Base-by-base conservation (phyloP, 306 rosid genomes). In the Cyclanthera cordifolia region DNA sequence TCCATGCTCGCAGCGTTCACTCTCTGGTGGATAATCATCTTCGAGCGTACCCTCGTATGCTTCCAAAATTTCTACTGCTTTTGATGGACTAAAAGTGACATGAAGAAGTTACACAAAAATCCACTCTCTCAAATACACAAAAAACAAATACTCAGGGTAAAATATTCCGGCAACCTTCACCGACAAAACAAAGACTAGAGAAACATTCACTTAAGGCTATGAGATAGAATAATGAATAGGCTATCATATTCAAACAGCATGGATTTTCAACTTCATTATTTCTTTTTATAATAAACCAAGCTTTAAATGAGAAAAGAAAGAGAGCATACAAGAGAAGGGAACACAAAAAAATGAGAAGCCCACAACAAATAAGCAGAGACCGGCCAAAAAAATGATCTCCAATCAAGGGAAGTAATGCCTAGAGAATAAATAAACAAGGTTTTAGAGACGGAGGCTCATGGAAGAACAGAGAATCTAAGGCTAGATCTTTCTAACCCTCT, bases 11-110 rank as follows among this genome's bases (percentile, higher is more conserved):
- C 88, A 87, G 58, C 99, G 94, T 74, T 93, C 99, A 85, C 88
- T 86, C 14, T 87, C 96, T 15, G 96, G 96, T 82, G 96, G 99
- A 75, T 86, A 66, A 82, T 90, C 96, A 74, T 90, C 96, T 83
- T 93, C 99, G 43, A 93, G 83, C 3, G 99, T 93, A 64, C 99
- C 99, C 78, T 90, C 99, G 72, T 93, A 93, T 59, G 99, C 99
- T 86, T 93, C 99, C 80, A 93, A 81, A 82, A 93, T 93, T 78
- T 93, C 99, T 78, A 93, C 91, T 11, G 99, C 96, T 79, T 93
- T 93, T 51, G 87, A 74, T 15, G 86, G 85, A 75, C 99, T 93
- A 77, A 4, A 65, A 47, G 24, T 66, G 56, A 34, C 32, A 23
- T 21, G 51, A 52, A 51, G 24, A 68, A 17, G 41, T 68, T 52